phyloP scores from a whole-genome alignment of 2,329 filamentous ascomycete species.

The Chaetomium sp. region DNA sequence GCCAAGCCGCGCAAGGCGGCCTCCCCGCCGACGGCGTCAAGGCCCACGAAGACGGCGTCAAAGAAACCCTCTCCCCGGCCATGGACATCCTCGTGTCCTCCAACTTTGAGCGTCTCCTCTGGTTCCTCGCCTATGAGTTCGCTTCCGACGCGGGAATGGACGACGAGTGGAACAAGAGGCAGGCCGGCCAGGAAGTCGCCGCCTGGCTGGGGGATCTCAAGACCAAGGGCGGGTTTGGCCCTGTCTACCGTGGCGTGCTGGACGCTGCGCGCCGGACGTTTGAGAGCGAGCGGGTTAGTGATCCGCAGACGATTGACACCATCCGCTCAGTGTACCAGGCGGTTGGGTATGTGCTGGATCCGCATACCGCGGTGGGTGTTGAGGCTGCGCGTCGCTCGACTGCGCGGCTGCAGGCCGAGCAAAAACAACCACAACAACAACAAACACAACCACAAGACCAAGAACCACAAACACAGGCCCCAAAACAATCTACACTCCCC shows the following conservation, averaged over 20 bases:
- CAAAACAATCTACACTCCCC: conserved; percentile 38
- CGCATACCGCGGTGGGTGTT: conserved; percentile 85
- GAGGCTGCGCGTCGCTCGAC: conserved; percentile 68
- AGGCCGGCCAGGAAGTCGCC: conserved; percentile 68
- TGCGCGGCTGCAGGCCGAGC: conserved; percentile 32
- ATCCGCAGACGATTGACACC: conserved; percentile 61
- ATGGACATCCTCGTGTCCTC: conserved; percentile 97
- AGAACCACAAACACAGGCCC: conserved; percentile 28
- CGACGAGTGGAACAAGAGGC: conserved; percentile 58
- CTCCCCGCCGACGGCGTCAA: conserved; percentile 56
- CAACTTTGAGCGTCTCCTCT: conserved; percentile 93
- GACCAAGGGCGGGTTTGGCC: conserved; percentile 69
- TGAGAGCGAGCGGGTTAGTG: conserved; percentile 67
- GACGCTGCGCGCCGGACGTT: conserved; percentile 67
- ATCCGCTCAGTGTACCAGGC: conserved; percentile 50
- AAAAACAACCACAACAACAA: too few species aligned
- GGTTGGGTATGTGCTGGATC: conserved; percentile 72
- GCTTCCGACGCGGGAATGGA: conserved; percentile 54
- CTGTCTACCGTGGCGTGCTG: conserved; percentile 68
- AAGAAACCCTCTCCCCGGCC: conserved; percentile 86
- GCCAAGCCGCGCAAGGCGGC: conserved; percentile 53
- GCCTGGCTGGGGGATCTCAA: conserved; percentile 78
- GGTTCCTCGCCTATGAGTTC: conserved; percentile 80
- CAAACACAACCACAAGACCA: too few species aligned
- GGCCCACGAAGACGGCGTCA: conserved; percentile 67